A percentile compares a stretch with the other conserved stretches of the same genome.
phyloP scores from a whole-genome alignment of 768 basidiomycete species.

The Mycena belliarum region DNA sequence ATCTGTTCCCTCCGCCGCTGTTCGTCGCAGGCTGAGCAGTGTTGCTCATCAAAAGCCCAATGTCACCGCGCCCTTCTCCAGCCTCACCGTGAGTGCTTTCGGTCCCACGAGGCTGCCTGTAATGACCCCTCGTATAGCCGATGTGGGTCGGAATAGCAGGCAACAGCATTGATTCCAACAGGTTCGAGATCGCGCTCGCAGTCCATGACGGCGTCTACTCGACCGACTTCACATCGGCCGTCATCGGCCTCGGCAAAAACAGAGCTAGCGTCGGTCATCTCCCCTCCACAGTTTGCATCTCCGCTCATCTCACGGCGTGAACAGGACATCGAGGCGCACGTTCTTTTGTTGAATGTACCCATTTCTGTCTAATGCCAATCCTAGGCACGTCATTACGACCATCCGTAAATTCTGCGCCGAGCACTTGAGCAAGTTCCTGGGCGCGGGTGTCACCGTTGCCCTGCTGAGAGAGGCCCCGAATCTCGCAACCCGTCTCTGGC shows the following conservation, averaged over 20 bases:
- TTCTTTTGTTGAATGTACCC: no score
- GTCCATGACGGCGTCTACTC: constrained; percentile 85
- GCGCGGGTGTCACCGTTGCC: constrained; percentile 73
- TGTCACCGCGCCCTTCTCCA: constrained; percentile 55
- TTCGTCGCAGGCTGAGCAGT: constrained; percentile 63
- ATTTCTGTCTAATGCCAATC: no score
- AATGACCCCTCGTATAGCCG: constrained; percentile 47
- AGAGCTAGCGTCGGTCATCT: constrained; percentile 37
- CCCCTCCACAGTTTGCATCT: neutral
- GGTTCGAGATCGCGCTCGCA: constrained; percentile 74
- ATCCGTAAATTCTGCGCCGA: constrained; percentile 67
- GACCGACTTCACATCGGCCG: constrained; percentile 70
- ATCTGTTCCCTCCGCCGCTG: constrained; percentile 63
- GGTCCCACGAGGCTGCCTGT: constrained; percentile 25
- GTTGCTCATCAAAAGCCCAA: constrained; percentile 51
- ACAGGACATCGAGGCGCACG: constrained; percentile 59
- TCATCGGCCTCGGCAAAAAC: constrained; percentile 50
- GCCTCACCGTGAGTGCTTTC: constrained; percentile 58
- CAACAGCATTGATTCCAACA: constrained; percentile 55
- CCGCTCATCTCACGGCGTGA: neutral
- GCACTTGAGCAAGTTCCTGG: no score
- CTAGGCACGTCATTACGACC: no score
- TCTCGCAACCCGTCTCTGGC: constrained; percentile 83
- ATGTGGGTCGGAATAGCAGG: constrained; percentile 89
- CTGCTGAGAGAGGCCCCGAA: constrained; percentile 79